These are phyloP conservation scores for Aristolochia californica DNA, from an alignment of 164 flowering plant genomes.

Conservation along the genomic window DNA sequence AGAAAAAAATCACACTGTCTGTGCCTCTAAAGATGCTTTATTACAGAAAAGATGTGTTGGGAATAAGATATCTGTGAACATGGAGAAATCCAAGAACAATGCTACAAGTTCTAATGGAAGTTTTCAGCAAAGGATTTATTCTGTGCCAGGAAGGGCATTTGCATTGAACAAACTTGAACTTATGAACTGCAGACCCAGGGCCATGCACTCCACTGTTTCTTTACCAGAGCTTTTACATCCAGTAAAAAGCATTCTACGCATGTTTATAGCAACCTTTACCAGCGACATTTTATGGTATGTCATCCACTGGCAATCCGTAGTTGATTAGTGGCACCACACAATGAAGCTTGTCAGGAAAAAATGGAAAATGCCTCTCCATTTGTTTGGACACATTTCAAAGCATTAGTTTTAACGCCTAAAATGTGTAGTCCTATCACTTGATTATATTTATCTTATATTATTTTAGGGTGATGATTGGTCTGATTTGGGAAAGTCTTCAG, in stretches of 20 bases:
- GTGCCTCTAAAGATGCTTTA: too few species aligned
- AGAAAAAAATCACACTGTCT: too few species aligned
- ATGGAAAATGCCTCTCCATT: too few species aligned
- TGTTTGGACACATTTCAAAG: too few species aligned
- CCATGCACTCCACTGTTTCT: slow-evolving; percentile 30
- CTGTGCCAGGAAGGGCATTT: slow-evolving; percentile 56
- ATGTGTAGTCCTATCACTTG: background rate
- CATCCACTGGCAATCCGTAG: background rate
- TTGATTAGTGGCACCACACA: too few species aligned
- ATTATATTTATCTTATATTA: background rate
- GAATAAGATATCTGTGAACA: too few species aligned
- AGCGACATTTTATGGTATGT: slow-evolving; percentile 64
- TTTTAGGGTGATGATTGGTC: background rate
- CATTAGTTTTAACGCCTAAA: background rate
- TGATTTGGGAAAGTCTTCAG: slow-evolving; percentile 19
- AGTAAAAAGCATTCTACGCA: slow-evolving; percentile 41
- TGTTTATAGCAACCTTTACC: slow-evolving; percentile 84
- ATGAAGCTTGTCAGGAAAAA: too few species aligned
- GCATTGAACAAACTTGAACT: slow-evolving; percentile 53
- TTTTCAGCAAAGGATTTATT: background rate
- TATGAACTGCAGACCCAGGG: slow-evolving; percentile 14
- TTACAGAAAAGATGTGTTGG: too few species aligned
- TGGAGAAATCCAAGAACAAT: too few species aligned
- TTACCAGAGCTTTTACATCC: slow-evolving; percentile 77
- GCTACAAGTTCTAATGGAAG: too few species aligned